Base-by-base conservation (phyloP, 306 rosid genomes). In the Ceratonia siliqua region DNA sequence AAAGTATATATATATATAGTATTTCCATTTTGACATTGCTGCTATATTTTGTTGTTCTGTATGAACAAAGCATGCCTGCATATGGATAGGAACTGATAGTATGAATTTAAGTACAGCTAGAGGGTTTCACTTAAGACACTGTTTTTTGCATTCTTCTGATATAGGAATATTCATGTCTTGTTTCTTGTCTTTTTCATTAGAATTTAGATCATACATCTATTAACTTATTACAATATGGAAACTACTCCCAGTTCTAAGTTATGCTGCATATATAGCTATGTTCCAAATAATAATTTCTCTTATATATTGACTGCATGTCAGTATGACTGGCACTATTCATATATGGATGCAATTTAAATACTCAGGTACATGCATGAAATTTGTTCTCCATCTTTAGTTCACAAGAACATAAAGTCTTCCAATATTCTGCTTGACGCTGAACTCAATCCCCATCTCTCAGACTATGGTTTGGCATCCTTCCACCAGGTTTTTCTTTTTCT, bases 371-470 rank as follows among this genome's bases (percentile, higher is more conserved):
- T 94, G 59, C 98, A 94, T 77, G 96, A 91, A 59, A 79, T 64
- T 46, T 89, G 85, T 77, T 86, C 91, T 73, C 98, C 97, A n/a
- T 68, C 89, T 20, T 39, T 84, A 72, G 24, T 88, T 62, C 98
- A 94, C 91, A 91, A 84, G 90, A 89, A 89, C 68, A 91, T 94
- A 76, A 91, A 94, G 85, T 89, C 98, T 39, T 78, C 94, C 6
- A 94, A 94, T 75, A 85, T 94, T 70, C 83, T 94, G 81, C 94
- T 94, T 14, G 97, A 89, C 35, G 46, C 65, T 0, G 97, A 93
- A 45, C 88, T 91, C 78, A 91, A 89, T 79, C 97, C 98, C 28
- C 92, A 73, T 66, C 91, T 93, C 66, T 84, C 92, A 1, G 98
- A 93, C 83, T 82, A 81, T 68, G 94, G 98, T 56, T 91, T 93